phyloP scores from a whole-genome alignment of 768 basidiomycete genomes.

The Rhodotorula kratochvilovae region DNA sequence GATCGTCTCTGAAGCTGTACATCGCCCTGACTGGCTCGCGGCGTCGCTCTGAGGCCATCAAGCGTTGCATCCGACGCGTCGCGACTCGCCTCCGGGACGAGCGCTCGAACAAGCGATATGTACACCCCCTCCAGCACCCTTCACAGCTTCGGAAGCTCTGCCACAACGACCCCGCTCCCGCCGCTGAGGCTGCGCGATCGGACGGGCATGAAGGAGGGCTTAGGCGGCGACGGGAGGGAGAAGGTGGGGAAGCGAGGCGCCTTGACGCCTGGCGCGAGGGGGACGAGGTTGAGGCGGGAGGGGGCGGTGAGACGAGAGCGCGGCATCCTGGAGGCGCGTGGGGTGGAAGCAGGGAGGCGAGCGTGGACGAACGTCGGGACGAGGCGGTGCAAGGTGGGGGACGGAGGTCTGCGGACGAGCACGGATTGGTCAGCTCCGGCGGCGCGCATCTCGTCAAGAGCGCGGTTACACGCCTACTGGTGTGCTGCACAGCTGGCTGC shows the following conservation, averaged over 20 bases:
- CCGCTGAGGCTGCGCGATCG: background rate
- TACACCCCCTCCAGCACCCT: no score
- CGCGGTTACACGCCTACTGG: no score
- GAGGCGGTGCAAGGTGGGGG: background rate
- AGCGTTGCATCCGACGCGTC: no score
- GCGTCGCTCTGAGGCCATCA: no score
- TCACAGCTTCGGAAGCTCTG: background rate
- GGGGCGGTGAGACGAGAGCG: constrained; percentile 12
- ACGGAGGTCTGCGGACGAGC: no score
- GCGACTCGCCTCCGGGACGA: no score
- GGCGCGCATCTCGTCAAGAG: no score
- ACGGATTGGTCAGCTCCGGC: background rate
- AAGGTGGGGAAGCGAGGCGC: constrained; percentile 6
- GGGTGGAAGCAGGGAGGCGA: background rate
- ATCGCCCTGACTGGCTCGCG: no score
- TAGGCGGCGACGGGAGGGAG: constrained; percentile 8
- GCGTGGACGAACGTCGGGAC: background rate
- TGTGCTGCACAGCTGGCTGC: no score
- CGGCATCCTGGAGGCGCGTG: background rate
- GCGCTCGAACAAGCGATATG: no score
- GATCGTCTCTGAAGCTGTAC: no score
- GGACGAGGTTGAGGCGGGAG: constrained; percentile 16
- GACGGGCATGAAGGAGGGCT: constrained; percentile 2
- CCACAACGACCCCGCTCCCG: constrained; percentile 3
- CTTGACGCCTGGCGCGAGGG: background rate